Base-by-base conservation (phyloP, 2,329 filamentous ascomycete species). In the Paracorniculantispora psalliotae region DNA sequence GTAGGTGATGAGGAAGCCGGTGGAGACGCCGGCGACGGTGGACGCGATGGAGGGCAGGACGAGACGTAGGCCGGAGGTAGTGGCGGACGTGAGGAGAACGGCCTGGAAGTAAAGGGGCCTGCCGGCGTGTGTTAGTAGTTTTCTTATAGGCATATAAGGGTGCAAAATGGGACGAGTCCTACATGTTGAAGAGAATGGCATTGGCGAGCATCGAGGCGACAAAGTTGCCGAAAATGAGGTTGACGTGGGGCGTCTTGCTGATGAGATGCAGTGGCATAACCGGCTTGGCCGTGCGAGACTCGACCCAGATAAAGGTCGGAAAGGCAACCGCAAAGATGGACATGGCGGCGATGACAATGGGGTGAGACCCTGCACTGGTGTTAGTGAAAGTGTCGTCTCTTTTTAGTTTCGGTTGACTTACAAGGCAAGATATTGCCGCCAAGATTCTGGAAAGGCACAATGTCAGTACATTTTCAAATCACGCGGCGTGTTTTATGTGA, bases 101-200 rank as follows among this genome's bases (percentile, higher is more conserved):
- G 86, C 87, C 69, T 91, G 88, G 73, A 90, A 92, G 75, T 87
- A 92, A 8, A 92, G 76, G 0, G 89, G 89, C 6, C 84, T 84
- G 64, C n/a, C 48, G 28, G 28, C 12, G 19, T n/a, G 9, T 30
- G 49, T 44, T 12, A 1, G 48, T 21, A 35, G 44, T 6, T 17
- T 28, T 26, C 25, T 8, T n/a, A 23, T 17, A 17, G 41, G 44
- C 25, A 59, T 53, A 33, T 15, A 48, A 50, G 48, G 30, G 35
- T 23, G 17, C 17, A 37, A 41, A 41, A 21, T 26, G n/a, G 51
- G 23, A 33, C 6, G 19, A 25, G n/a, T 63, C 77, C 71, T 68
- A 79, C 77, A 82, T 78, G 69, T 86, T 86, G 67, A 86, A 86
- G 21, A 83, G 66, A 49, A 86, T 77, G 9, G 82, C 79, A 64